Percentiles rank a stretch among this genome's conserved stretches.
Conservation (phyloP, 495 filamentous ascomycete genomes). For the Friedmanniomyces simplex region DNA sequence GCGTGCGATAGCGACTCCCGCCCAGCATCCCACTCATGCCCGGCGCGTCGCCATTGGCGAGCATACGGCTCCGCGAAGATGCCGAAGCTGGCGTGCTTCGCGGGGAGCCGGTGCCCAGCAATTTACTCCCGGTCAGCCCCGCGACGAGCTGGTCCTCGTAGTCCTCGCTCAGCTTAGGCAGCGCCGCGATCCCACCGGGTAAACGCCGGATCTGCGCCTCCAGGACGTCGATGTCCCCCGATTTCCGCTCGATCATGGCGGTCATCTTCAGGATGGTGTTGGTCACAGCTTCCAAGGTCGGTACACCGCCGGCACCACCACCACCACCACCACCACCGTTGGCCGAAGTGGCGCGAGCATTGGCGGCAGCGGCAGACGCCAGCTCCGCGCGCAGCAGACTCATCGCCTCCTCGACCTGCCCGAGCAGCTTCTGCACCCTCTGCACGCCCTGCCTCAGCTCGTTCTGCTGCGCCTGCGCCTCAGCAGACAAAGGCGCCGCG, state of each 20-base stretch:
- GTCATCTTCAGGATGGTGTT: constrained; percentile 90
- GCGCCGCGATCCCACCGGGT: constrained; percentile 30
- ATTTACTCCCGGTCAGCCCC: constrained; percentile 5
- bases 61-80: constrained; percentile 20
- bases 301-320: constrained; percentile 26
- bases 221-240: constrained; percentile 77
- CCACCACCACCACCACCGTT: constrained; percentile 26
- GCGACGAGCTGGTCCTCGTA: constrained; percentile 21
- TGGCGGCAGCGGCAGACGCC: constrained; percentile 38
- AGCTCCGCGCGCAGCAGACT: constrained; percentile 72
- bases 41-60: constrained; percentile 5
- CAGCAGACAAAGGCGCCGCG: constrained; percentile 64
- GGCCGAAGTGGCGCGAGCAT: constrained; percentile 24
- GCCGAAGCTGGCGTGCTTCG: not conserved
- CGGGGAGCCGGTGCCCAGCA: not conserved
- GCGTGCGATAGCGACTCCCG: constrained; percentile 23
- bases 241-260: constrained; percentile 75
- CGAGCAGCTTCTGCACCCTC: constrained; percentile 58
- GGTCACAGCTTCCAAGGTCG: constrained; percentile 83
- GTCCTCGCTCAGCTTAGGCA: constrained; percentile 3
- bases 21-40: constrained; percentile 29
- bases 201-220: constrained; percentile 73
- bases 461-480: constrained; percentile 70
- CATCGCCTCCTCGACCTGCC: constrained; percentile 70
- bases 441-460: constrained; percentile 65